Evolutionary conservation across 2,329 filamentous ascomycete genomes (phyloP).

Genomic region (Mycogone perniciosa): DNA sequence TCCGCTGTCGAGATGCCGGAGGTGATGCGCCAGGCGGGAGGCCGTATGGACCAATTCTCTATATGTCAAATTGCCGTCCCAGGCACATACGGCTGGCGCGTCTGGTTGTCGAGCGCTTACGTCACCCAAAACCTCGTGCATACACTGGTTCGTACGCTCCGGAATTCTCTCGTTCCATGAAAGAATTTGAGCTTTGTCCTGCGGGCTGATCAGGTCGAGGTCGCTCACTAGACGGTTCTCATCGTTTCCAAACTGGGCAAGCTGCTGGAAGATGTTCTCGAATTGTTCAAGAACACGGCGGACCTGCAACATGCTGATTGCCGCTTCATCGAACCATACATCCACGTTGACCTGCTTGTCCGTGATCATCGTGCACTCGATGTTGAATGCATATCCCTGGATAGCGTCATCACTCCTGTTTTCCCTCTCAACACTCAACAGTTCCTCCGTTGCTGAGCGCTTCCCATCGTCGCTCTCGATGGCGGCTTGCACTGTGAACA

Average conservation of each 20-base stretch:
- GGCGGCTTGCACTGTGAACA: slow-evolving; percentile 10
- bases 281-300: not conserved
- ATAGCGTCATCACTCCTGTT: not conserved
- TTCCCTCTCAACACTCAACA: not conserved
- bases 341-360: slow-evolving; percentile 3
- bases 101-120: not conserved
- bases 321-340: not conserved
- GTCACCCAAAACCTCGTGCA: not conserved
- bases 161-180: not conserved
- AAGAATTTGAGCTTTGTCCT: not conserved
- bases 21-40: not conserved
- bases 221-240: not conserved
- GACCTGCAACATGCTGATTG: not conserved
- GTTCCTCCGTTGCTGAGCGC: not conserved
- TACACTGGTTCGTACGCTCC: not conserved
- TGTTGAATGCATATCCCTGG: not conserved
- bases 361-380: not conserved
- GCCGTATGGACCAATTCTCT: not conserved
- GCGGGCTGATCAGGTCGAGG: not conserved
- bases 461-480: slow-evolving; percentile 7
- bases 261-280: slow-evolving; percentile 1
- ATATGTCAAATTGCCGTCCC: slow-evolving; percentile 1
- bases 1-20: not conserved
- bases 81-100: not conserved
- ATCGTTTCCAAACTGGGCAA: not conserved